These are phyloP conservation scores for Tricholoma flavovirens DNA, from an alignment of 768 basidiomycete species.

Conservation along the genomic window DNA sequence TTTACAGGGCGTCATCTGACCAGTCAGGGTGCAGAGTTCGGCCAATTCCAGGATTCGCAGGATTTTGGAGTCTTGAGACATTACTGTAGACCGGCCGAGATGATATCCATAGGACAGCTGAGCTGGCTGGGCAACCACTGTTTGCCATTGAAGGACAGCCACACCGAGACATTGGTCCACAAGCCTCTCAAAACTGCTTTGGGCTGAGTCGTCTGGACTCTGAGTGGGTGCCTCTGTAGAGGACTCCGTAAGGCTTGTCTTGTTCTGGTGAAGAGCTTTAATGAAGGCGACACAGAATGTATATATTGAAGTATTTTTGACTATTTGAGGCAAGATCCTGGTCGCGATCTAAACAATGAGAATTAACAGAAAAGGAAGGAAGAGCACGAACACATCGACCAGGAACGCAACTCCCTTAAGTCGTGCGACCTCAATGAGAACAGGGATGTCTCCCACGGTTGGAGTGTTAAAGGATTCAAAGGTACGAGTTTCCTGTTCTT, in stretches of 20 bases:
- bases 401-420: slow-evolving; percentile 16
- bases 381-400: slow-evolving; percentile 16
- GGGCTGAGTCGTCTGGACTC: neutral
- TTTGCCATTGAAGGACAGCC: slow-evolving; percentile 17
- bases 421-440: slow-evolving; percentile 17
- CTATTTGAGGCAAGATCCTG: slow-evolving; percentile 22
- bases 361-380: neutral
- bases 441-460: slow-evolving; percentile 17
- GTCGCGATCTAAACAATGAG: neutral
- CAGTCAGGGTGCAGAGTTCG: slow-evolving; percentile 18
- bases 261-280: slow-evolving; percentile 17
- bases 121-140: slow-evolving; percentile 4
- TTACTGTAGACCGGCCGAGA: too few species aligned
- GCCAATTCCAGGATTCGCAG: slow-evolving; percentile 21
- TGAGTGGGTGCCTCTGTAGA: neutral
- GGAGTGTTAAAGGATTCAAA: slow-evolving; percentile 16
- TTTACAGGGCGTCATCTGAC: slow-evolving; percentile 15
- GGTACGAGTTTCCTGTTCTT: slow-evolving; percentile 14
- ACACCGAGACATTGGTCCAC: slow-evolving; percentile 13
- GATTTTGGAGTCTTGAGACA: slow-evolving; percentile 13
- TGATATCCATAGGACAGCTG: neutral
- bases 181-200: slow-evolving; percentile 9
- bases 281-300: slow-evolving; percentile 20
- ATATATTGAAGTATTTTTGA: slow-evolving; percentile 14
- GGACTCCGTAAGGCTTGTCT: slow-evolving; percentile 6